Percentiles rank a stretch among this genome's conserved stretches.
phyloP scores from a whole-genome alignment of 169 alveolate genomes.

The Eimeria necatrix region DNA sequence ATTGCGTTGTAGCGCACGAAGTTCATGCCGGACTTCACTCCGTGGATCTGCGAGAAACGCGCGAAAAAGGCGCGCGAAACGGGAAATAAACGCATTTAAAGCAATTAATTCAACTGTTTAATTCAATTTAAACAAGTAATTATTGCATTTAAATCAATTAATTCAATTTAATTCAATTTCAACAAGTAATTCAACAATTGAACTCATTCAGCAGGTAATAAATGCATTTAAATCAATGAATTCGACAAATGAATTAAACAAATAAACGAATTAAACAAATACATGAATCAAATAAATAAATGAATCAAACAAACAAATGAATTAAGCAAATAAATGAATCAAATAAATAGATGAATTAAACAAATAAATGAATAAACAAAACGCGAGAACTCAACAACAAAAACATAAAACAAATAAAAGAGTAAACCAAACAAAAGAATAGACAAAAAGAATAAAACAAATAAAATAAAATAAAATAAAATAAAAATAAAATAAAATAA shows the following conservation, averaged over 20 bases:
- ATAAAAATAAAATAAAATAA: too few species aligned
- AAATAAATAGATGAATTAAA: too few species aligned
- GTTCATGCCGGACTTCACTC: conserved; percentile 20
- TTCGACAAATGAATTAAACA: too few species aligned
- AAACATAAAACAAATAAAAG: not conserved
- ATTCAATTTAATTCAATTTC: not conserved
- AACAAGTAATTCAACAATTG: not conserved
- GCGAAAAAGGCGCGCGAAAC: not conserved
- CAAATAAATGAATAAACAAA: too few species aligned
- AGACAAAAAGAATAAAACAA: not conserved
- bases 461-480: not conserved
- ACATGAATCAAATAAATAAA: too few species aligned
- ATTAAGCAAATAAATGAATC: too few species aligned
- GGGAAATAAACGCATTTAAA: not conserved
- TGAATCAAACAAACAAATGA: too few species aligned
- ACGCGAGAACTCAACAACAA: too few species aligned
- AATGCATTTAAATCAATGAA: not conserved
- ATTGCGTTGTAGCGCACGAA: conserved; percentile 35
- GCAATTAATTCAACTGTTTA: not conserved
- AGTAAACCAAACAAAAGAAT: not conserved
- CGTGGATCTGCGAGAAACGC: conserved; percentile 36
- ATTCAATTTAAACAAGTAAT: not conserved
- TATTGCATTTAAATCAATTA: not conserved
- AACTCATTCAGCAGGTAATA: not conserved
- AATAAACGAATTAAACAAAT: too few species aligned